Percentiles rank a stretch among this genome's conserved stretches.
Conservation (phyloP, 805 yeast species). For the Clavispora vitiphila region DNA sequence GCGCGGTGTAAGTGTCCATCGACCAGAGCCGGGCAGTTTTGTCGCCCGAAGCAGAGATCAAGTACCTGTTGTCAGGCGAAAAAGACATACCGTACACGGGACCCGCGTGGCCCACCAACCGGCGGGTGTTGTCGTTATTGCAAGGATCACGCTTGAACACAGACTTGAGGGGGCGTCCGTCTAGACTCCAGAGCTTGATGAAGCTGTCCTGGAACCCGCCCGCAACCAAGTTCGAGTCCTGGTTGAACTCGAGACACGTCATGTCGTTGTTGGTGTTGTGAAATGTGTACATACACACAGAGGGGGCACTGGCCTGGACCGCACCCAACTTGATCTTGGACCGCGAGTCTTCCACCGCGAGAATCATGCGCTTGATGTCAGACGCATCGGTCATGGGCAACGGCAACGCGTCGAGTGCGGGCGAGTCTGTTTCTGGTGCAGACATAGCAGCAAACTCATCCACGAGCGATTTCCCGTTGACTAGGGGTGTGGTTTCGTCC, state of each 20-base stretch:
- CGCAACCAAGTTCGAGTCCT: slow-evolving; percentile 81
- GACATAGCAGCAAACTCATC: slow-evolving; percentile 61
- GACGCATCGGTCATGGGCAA: slow-evolving; percentile 76
- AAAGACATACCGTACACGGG: slow-evolving; percentile 88
- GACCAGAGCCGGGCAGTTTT: slow-evolving; percentile 93
- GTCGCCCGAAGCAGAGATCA: slow-evolving; percentile 85
- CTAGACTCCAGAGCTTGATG: slow-evolving; percentile 88
- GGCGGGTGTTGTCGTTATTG: slow-evolving; percentile 44
- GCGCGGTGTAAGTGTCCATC: slow-evolving; percentile 78
- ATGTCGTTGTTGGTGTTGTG: slow-evolving; percentile 89
- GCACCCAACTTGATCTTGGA: slow-evolving; percentile 65
- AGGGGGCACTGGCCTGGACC: slow-evolving; percentile 78
- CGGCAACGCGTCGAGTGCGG: slow-evolving; percentile 71
- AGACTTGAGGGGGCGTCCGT: slow-evolving; percentile 77
- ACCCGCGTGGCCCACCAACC: slow-evolving; percentile 88
- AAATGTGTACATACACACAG: slow-evolving; percentile 96
- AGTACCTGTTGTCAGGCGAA: slow-evolving; percentile 80
- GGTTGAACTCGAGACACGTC: slow-evolving; percentile 82
- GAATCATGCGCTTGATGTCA: slow-evolving; percentile 76
- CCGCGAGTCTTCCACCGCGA: slow-evolving; percentile 76
- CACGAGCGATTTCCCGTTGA: slow-evolving; percentile 44
- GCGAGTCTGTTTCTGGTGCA: slow-evolving; percentile 58
- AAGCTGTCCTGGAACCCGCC: slow-evolving; percentile 93
- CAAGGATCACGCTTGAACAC: slow-evolving; percentile 51
- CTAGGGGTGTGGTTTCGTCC: slow-evolving; percentile 49